A percentile compares a stretch with the other conserved stretches of the same genome.
Conservation (phyloP, 495 filamentous ascomycete genomes). For the Talaromyces stipitatus region DNA sequence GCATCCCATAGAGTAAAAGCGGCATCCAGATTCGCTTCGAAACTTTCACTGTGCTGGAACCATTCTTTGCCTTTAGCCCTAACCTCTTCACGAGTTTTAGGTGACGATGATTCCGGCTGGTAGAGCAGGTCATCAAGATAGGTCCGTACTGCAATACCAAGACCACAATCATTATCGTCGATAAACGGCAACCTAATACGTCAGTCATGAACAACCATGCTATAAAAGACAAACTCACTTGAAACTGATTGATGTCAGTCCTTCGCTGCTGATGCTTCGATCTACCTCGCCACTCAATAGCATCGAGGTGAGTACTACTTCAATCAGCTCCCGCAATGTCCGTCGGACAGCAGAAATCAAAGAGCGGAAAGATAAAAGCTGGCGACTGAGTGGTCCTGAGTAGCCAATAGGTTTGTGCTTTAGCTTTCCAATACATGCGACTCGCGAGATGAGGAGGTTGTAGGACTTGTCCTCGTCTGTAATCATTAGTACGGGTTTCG, state of each 20-base stretch:
- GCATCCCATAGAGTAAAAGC: constrained; percentile 81
- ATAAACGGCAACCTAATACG: constrained; percentile 71
- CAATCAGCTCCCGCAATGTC: constrained; percentile 71
- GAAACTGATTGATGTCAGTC: constrained; percentile 65
- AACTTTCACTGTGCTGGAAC: constrained; percentile 71
- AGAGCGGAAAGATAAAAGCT: constrained; percentile 80
- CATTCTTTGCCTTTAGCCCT: constrained; percentile 57
- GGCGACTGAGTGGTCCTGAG: constrained; percentile 87
- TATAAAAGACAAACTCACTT: constrained; percentile 45
- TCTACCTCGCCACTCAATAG: constrained; percentile 71
- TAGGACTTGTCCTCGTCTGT: constrained; percentile 58
- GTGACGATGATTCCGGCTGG: constrained; percentile 44
- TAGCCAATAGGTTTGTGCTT: constrained; percentile 82
- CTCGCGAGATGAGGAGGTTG: constrained; percentile 74
- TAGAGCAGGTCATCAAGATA: constrained; percentile 79
- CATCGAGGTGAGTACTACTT: constrained; percentile 70
- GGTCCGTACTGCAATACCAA: constrained; percentile 86
- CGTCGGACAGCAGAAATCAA: constrained; percentile 71
- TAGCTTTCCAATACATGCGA: constrained; percentile 73
- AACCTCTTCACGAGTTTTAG: constrained; percentile 53
- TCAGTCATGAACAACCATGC: constrained; percentile 19
- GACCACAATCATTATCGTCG: constrained; percentile 70
- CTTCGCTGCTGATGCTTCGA: constrained; percentile 46
- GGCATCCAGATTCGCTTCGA: constrained; percentile 67
- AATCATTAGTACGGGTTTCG: neutral